Conservation (phyloP, 2,329 filamentous ascomycete genomes). For the Rosellinia necatrix region DNA sequence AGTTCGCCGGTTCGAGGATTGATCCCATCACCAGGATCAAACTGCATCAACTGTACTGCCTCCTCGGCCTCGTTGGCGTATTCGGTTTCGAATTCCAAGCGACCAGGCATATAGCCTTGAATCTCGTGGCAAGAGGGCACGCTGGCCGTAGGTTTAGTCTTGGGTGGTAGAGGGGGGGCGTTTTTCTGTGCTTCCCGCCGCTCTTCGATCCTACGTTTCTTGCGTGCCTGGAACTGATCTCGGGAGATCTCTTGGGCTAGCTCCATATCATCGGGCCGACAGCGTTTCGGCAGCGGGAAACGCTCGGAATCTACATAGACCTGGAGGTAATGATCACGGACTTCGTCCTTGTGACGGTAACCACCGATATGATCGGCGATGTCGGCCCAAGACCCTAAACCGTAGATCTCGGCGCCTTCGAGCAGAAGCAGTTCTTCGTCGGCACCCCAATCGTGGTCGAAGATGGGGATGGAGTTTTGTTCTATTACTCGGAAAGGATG, state of each 20-base stretch:
- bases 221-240: conserved; percentile 89
- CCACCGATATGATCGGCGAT: conserved; percentile 98
- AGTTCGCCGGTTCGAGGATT: conserved; percentile 81
- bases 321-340: conserved; percentile 88
- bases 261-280: conserved; percentile 78
- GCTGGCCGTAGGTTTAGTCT: conserved; percentile 94
- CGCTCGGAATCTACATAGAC: conserved; percentile 82
- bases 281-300: conserved; percentile 86
- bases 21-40: conserved; percentile 92
- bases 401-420: conserved; percentile 95
- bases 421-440: conserved; percentile 94
- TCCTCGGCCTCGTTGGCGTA: conserved; percentile 98
- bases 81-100: conserved; percentile 95
- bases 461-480: conserved; percentile 97
- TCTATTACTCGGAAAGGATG: conserved; percentile 95
- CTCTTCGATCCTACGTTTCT: conserved; percentile 92
- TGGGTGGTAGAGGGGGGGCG: conserved; percentile 80
- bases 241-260: conserved; percentile 81
- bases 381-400: conserved; percentile 94
- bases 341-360: conserved; percentile 92
- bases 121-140: conserved; percentile 97
- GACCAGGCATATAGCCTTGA: conserved; percentile 97
- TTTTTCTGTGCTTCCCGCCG: conserved; percentile 86
- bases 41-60: conserved; percentile 97
- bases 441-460: conserved; percentile 91